Conservation (phyloP, 768 basidiomycete genomes). For the Cystobasidium onofrii region DNA sequence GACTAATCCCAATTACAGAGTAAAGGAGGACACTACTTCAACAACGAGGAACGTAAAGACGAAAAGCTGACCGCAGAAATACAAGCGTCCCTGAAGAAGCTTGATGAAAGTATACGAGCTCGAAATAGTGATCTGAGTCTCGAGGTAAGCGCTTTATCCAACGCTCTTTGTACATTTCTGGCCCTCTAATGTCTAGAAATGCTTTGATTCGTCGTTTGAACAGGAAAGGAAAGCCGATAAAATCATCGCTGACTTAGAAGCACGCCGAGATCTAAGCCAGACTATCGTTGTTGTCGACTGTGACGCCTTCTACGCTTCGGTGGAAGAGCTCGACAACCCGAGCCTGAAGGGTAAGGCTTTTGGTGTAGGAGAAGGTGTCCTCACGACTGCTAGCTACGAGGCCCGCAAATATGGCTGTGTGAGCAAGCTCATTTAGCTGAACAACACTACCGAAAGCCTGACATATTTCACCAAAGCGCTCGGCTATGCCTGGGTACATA, state of each 20-base stretch:
- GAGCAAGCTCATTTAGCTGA: neutral
- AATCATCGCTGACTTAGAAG: slow-evolving; percentile 20
- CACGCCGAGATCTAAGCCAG: slow-evolving; percentile 59
- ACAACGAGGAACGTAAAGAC: slow-evolving; percentile 29
- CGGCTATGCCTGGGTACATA: slow-evolving; percentile 94
- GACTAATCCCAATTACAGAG: too few species aligned
- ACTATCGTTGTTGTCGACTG: slow-evolving; percentile 89
- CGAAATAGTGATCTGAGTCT: neutral
- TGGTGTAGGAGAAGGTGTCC: slow-evolving; percentile 70
- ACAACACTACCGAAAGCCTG: neutral
- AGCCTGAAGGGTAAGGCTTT: slow-evolving; percentile 47
- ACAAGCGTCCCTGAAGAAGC: neutral
- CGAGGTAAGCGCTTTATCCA: neutral
- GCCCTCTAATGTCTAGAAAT: too few species aligned
- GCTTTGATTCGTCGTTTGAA: neutral
- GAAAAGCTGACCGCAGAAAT: slow-evolving; percentile 26
- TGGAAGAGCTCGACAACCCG: slow-evolving; percentile 47
- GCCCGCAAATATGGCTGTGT: slow-evolving; percentile 38
- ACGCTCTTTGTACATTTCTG: neutral
- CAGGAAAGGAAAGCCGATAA: slow-evolving; percentile 21
- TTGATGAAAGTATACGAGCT: neutral
- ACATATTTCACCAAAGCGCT: slow-evolving; percentile 63
- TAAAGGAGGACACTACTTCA: slow-evolving; percentile 29
- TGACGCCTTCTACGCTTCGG: slow-evolving; percentile 84
- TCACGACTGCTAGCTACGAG: slow-evolving; percentile 59